phyloP scores from a whole-genome alignment of 2,329 filamentous ascomycete genomes.

The Pezizomycotina sp. region DNA sequence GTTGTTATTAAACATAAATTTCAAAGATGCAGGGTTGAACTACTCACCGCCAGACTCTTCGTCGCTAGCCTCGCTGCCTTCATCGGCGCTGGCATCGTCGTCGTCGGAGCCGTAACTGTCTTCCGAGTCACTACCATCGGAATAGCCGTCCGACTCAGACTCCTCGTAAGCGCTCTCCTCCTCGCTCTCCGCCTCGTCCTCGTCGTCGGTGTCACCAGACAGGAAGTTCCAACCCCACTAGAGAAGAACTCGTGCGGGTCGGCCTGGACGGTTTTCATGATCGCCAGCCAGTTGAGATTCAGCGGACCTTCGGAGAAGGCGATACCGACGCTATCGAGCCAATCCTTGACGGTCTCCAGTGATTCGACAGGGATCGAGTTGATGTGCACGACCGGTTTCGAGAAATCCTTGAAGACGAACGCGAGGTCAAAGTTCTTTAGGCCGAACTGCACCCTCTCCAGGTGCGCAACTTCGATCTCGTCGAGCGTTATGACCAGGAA shows the following conservation, averaged over 20 bases:
- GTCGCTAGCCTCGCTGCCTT: conserved; percentile 50
- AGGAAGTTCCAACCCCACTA: conserved; percentile 95
- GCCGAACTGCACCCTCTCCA: conserved; percentile 89
- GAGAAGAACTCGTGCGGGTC: conserved; percentile 91
- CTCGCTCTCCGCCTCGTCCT: conserved; percentile 58
- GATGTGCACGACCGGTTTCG: conserved; percentile 75
- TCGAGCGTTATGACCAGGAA: conserved; percentile 92
- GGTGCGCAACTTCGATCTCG: conserved; percentile 88
- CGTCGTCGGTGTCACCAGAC: conserved; percentile 70
- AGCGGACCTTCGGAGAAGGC: conserved; percentile 85
- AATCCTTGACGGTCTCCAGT: conserved; percentile 90
- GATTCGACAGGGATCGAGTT: conserved; percentile 97
- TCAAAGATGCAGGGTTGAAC: conserved; percentile 3
- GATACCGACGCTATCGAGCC: conserved; percentile 90
- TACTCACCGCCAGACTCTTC: conserved; percentile 47
- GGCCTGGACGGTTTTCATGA: conserved; percentile 95
- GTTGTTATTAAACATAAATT: neutral
- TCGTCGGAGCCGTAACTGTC: conserved; percentile 91
- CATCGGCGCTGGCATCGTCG: conserved; percentile 59
- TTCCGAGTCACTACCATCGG: conserved; percentile 53
- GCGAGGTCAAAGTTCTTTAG: conserved; percentile 98
- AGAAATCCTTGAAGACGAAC: conserved; percentile 95
- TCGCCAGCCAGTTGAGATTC: conserved; percentile 96
- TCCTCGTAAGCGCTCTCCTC: conserved; percentile 89
- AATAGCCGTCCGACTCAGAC: conserved; percentile 63